Percentiles rank a stretch among this genome's conserved stretches.
These are phyloP conservation scores for Chrysosporium keratinophilum DNA, from an alignment of 2,329 filamentous ascomycete genomes.

Conservation along the genomic window DNA sequence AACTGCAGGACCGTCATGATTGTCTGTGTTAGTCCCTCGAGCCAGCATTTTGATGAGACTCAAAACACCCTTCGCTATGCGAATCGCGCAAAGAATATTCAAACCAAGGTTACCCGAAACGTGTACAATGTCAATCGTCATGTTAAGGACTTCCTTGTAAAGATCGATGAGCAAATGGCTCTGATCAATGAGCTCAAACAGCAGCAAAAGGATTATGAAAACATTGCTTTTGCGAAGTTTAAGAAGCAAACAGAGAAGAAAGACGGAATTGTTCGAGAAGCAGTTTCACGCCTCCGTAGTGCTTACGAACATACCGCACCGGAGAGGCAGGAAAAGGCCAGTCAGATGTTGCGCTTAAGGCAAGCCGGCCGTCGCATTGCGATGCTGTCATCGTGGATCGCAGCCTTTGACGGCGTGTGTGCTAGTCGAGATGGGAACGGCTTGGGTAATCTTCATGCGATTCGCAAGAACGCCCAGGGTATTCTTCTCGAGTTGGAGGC, in stretches of 20 bases:
- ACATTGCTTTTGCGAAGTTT: constrained; percentile 74
- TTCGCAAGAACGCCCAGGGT: constrained; percentile 80
- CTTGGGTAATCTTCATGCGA: constrained; percentile 57
- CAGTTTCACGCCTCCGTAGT: constrained; percentile 63
- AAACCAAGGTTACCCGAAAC: constrained; percentile 98
- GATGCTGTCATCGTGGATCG: constrained; percentile 83
- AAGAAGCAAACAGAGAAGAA: constrained; percentile 82
- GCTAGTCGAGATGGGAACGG: constrained; percentile 60
- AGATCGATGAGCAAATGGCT: constrained; percentile 97
- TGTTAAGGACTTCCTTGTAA: constrained; percentile 97
- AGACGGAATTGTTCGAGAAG: constrained; percentile 63
- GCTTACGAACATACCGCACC: constrained; percentile 71
- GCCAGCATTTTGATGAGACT: constrained; percentile 93
- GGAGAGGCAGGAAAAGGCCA: constrained; percentile 69
- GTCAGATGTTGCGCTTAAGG: constrained; percentile 69
- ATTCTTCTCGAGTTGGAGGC: constrained; percentile 81
- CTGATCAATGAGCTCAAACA: constrained; percentile 91
- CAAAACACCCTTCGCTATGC: constrained; percentile 97
- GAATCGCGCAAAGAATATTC: constrained; percentile 97
- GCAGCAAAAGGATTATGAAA: constrained; percentile 82
- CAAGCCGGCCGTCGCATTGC: constrained; percentile 76
- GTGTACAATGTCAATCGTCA: constrained; percentile 98
- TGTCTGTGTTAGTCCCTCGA: constrained; percentile 93
- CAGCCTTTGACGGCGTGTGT: constrained; percentile 75
- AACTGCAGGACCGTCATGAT: constrained; percentile 99